These are phyloP conservation scores for Apiotrichum veenhuisii DNA, from an alignment of 1,284 basidiomycete genomes.

Conservation along the genomic window DNA sequence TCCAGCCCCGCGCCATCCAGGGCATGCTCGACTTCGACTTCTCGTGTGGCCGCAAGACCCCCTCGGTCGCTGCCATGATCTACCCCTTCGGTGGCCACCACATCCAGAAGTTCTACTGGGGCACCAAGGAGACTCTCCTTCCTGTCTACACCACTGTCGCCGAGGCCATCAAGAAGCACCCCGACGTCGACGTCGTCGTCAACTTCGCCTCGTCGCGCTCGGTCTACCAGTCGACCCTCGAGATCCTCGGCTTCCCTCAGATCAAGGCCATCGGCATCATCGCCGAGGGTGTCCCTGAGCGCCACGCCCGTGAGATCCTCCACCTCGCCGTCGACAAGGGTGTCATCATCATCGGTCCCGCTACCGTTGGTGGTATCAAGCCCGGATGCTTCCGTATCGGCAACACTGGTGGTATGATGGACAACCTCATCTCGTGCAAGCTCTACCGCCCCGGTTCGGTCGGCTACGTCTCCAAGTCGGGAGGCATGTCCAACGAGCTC, in stretches of 20 bases:
- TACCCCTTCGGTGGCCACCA: slow-evolving; percentile 99
- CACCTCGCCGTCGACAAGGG: slow-evolving; percentile 80
- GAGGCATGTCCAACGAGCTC: slow-evolving; percentile 99
- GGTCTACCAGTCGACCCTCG: slow-evolving; percentile 91
- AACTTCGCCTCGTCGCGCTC: slow-evolving; percentile 96
- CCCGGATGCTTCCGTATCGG: slow-evolving; percentile 99
- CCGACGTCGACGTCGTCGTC: slow-evolving; percentile 94
- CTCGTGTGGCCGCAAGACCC: slow-evolving; percentile 88
- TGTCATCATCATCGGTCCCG: slow-evolving; percentile 95
- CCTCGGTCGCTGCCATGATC: slow-evolving; percentile 98
- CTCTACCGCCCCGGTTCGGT: slow-evolving; percentile 97
- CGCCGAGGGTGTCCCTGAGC: slow-evolving; percentile 97
- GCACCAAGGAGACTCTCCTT: slow-evolving; percentile 95
- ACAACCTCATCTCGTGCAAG: slow-evolving; percentile 98
- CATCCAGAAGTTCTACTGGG: slow-evolving; percentile 99
- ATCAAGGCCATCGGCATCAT: slow-evolving; percentile 89
- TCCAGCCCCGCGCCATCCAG: slow-evolving; percentile 98
- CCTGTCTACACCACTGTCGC: slow-evolving; percentile 93
- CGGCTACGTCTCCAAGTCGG: slow-evolving; percentile 98
- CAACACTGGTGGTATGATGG: slow-evolving; percentile 99
- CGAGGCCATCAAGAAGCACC: slow-evolving; percentile 92
- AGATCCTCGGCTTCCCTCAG: slow-evolving; percentile 71
- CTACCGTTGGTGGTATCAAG: slow-evolving; percentile 99
- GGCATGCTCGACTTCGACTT: slow-evolving; percentile 99
- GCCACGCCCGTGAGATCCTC: slow-evolving; percentile 93